Conservation (phyloP, 129 eudicot species). For the Flaveria linearis region DNA sequence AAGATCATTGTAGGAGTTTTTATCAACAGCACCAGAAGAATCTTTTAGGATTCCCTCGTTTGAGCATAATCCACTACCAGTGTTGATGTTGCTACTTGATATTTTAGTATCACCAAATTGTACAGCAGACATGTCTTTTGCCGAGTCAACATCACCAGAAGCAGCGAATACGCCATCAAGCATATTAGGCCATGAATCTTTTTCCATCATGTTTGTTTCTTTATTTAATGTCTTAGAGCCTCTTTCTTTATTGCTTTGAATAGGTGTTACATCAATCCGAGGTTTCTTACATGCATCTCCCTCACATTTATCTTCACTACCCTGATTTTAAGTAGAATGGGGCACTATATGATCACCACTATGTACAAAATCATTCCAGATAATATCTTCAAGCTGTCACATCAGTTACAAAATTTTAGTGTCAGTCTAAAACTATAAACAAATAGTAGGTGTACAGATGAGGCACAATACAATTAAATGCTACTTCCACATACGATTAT, state of each 20-base stretch:
- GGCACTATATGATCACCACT: conserved; percentile 90
- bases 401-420: conserved; percentile 42
- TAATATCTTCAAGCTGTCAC: conserved; percentile 78
- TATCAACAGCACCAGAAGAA: conserved; percentile 43
- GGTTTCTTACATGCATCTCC: conserved; percentile 54
- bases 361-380: conserved; percentile 72
- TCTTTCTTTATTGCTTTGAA: conserved; percentile 37
- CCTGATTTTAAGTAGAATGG: conserved; percentile 35
- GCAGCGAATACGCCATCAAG: conserved; percentile 46
- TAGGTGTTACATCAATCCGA: conserved; percentile 44
- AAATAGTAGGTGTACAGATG: neutral
- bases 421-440: neutral
- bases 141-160: conserved; percentile 43
- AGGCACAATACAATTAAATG: neutral
- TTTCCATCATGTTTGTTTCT: conserved; percentile 52
- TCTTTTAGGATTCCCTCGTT: conserved; percentile 46
- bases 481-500: neutral
- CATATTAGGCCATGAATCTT: conserved; percentile 40
- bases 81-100: conserved; percentile 30
- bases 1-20: conserved; percentile 50
- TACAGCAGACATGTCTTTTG: conserved; percentile 40
- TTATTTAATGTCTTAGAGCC: conserved; percentile 31
- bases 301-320: conserved; percentile 40
- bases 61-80: conserved; percentile 44
- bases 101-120: conserved; percentile 42